Evolutionary conservation across 208 protist species (phyloP).

Genomic region (Wallacemonas rigidus): DNA sequence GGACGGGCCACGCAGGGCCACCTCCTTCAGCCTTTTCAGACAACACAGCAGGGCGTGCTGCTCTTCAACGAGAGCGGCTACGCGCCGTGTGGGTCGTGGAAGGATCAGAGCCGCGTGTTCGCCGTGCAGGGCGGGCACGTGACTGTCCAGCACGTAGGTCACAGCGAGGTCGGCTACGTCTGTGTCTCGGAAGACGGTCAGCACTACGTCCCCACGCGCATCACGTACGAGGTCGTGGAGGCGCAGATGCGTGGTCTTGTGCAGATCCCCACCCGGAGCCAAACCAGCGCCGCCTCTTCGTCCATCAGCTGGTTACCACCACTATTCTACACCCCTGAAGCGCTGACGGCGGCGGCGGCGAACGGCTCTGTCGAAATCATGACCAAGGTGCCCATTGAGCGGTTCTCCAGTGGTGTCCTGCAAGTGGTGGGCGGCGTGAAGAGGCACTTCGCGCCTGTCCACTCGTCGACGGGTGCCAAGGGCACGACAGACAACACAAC

Average conservation of each 20-base stretch:
- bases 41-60: constrained; percentile 1
- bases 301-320: constrained; percentile 30
- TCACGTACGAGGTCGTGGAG: constrained; percentile 78
- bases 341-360: not conserved
- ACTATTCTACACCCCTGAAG: constrained; percentile 26
- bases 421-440: constrained; percentile 30
- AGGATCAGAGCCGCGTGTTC: constrained; percentile 63
- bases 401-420: constrained; percentile 48
- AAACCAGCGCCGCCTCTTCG: constrained; percentile 5
- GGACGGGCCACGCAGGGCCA: not conserved
- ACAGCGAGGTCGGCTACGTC: constrained; percentile 54
- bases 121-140: constrained; percentile 33
- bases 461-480: not conserved
- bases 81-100: constrained; percentile 59
- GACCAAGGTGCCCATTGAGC: constrained; percentile 30
- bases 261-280: constrained; percentile 15
- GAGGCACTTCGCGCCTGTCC: not conserved
- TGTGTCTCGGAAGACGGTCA: constrained; percentile 71
- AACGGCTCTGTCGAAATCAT: constrained; percentile 4
- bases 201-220: constrained; percentile 53
- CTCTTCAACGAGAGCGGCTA: constrained; percentile 17
- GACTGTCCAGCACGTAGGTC: constrained; percentile 39
- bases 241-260: constrained; percentile 58
- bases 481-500: constrained; percentile 1
- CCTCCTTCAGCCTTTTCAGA: constrained; percentile 17